Evolutionary conservation across 148 eudicot genomes (phyloP).

Genomic region (Vaccinium darrowii): DNA sequence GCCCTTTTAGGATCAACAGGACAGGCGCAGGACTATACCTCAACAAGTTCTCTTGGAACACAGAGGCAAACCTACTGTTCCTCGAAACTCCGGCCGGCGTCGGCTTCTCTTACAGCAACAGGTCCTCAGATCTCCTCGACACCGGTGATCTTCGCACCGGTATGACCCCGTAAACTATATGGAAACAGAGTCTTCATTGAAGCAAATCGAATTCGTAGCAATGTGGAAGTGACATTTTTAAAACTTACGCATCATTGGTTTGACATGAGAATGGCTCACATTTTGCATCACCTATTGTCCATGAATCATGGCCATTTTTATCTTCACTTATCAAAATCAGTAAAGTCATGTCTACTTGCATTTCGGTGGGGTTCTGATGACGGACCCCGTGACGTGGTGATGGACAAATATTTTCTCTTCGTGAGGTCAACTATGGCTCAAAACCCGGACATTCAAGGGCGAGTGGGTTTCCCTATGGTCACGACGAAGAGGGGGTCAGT

Average conservation of each 20-base stretch:
- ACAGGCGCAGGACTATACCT: conserved; percentile 50
- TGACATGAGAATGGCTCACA: not conserved
- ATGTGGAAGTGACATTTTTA: not conserved
- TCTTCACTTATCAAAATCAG: not conserved
- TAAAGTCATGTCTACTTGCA: not conserved
- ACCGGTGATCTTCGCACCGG: conserved; percentile 88
- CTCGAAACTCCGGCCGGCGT: conserved; percentile 97
- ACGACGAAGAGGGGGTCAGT: not conserved
- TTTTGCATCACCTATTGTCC: not conserved
- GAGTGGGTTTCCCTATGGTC: not conserved
- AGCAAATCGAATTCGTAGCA: not conserved
- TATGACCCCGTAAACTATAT: conserved; percentile 19
- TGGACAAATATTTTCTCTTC: not conserved
- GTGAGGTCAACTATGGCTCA: not conserved
- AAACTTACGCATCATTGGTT: not conserved
- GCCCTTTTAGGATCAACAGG: conserved; percentile 80
- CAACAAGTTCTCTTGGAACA: conserved; percentile 88
- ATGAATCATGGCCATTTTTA: not conserved
- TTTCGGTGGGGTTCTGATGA: not conserved
- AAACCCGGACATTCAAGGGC: not conserved
- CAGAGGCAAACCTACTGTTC: conserved; percentile 70
- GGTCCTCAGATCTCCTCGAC: conserved; percentile 63
- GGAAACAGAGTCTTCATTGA: not conserved
- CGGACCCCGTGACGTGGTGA: not conserved
- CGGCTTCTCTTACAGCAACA: conserved; percentile 83